These are phyloP conservation scores for Penicillium lagena DNA, from an alignment of 495 filamentous ascomycete species.

Conservation along the genomic window DNA sequence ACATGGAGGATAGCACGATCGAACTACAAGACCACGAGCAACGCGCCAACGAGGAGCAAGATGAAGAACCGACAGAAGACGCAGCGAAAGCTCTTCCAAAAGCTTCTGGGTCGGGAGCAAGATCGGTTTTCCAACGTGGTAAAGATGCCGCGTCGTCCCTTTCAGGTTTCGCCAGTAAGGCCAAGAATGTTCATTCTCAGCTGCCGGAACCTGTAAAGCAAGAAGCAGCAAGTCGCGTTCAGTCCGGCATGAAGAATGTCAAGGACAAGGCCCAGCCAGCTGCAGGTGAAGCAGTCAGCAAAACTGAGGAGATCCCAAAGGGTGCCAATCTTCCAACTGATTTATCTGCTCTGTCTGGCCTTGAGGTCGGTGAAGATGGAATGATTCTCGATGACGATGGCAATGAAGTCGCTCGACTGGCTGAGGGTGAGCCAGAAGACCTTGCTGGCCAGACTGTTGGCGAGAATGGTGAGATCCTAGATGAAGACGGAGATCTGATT, in stretches of 20 bases:
- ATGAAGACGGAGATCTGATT: constrained; percentile 21
- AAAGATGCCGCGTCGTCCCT: constrained; percentile 2
- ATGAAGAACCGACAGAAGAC: too few relatives aligned
- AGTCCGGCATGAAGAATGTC: too few relatives aligned
- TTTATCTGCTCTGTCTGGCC: constrained; percentile 61
- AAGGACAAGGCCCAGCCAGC: too few relatives aligned
- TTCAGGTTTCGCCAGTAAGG: neutral
- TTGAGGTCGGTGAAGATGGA: constrained; percentile 48
- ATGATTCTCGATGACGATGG: constrained; percentile 33
- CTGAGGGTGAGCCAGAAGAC: constrained; percentile 16
- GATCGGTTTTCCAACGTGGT: neutral
- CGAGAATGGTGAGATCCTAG: constrained; percentile 29
- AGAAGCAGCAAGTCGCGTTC: neutral
- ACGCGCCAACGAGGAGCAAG: too few relatives aligned
- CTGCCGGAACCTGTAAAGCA: constrained; percentile 3
- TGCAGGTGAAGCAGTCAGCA: too few relatives aligned
- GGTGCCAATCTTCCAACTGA: constrained; percentile 31
- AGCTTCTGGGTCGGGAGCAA: too few relatives aligned
- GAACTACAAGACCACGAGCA: too few relatives aligned
- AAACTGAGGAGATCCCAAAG: too few relatives aligned
- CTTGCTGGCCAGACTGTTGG: constrained; percentile 24
- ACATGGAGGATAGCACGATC: too few relatives aligned
- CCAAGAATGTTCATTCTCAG: neutral
- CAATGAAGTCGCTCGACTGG: constrained; percentile 7
- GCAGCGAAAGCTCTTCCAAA: too few relatives aligned